Base-by-base conservation (phyloP, 495 filamentous ascomycete species). In the Talaromyces trachyspermus region DNA sequence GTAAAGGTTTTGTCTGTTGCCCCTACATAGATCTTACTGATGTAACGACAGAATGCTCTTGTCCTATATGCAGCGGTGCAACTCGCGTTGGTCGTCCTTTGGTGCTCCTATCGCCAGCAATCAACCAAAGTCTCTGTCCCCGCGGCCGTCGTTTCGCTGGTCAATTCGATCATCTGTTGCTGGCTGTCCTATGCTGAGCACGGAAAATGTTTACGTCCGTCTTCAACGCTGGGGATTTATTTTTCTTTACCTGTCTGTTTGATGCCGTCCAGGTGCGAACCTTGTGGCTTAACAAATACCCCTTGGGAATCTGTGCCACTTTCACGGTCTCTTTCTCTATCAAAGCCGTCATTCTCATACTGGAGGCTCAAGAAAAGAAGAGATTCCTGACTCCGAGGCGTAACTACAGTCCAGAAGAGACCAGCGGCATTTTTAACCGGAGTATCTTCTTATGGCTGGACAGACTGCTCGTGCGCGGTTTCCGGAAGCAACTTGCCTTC, bases 391-490 rank as follows among this genome's bases (percentile, higher is more conserved):
- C 56, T 10, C 29, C 39, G 77, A 66, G 46, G 49, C 49, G 6
- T 49, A 57, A 4, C 66, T n/a, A 72, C 38, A 74, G 78, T 19
- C 78, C 78, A 0, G 84, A 88, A 52, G 76, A 75, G 18, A 79
- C 72, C 0, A 70, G 63, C 25, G 71, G 80, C 0, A 62, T 81
- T 10, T 78, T 74, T 44, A 73, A 63, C 46, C 66, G 64, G 7
- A 59, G 55, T 0, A 54, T 78, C 3, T 84, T 81, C 55, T 74
- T 58, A 45, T 86, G 82, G 80, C 61, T 84, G 41, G 80, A 78
- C 50, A 56, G 52, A 10, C 50, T 84, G 2, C 75, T 86, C 40
- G 55, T 49, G 25, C 8, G 51, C 24, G 76, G 75, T 0, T 71
- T 68, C 46, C 54, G 35, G 2, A 64, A 55, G 19, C 46, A 66